Conservation (phyloP, 495 filamentous ascomycete genomes). For the Poronia punctata region DNA sequence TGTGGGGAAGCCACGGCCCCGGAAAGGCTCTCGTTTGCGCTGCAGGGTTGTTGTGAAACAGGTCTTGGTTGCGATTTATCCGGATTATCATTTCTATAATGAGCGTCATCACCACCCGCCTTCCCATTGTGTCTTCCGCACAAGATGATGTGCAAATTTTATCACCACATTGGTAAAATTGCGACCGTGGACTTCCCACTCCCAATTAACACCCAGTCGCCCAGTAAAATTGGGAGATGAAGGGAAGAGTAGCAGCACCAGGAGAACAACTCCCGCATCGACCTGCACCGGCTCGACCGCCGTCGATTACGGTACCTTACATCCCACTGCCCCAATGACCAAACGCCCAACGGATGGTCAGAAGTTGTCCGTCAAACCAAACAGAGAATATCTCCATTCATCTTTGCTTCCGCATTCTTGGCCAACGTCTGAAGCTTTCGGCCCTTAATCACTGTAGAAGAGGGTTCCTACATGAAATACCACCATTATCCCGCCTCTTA, state of each 20-base stretch:
- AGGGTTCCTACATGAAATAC: background rate
- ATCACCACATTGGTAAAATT: background rate
- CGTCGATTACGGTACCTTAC: too few relatives aligned
- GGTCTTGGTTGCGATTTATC: constrained; percentile 3
- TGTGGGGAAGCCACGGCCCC: background rate
- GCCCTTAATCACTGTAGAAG: constrained; percentile 1
- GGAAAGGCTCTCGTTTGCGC: background rate
- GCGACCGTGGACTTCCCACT: too few relatives aligned
- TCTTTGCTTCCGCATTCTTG: constrained; percentile 3
- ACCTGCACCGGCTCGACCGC: too few relatives aligned
- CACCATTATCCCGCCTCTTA: background rate
- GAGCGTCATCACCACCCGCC: background rate
- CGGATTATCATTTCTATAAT: constrained; percentile 8
- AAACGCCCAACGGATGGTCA: constrained; percentile 1
- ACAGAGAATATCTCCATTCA: background rate
- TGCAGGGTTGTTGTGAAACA: constrained; percentile 1
- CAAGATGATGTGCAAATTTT: background rate
- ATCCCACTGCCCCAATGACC: too few relatives aligned
- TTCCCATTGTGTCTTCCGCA: constrained; percentile 2
- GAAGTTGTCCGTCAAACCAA: background rate
- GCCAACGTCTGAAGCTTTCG: background rate
- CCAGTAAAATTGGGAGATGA: too few relatives aligned
- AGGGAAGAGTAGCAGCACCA: too few relatives aligned
- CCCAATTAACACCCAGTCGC: too few relatives aligned
- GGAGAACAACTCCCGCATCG: too few relatives aligned